Evolutionary conservation across 805 yeast species (phyloP), one percentile per base, ranked within the genome.

Genomic region (Peterozyma xylosa): DNA sequence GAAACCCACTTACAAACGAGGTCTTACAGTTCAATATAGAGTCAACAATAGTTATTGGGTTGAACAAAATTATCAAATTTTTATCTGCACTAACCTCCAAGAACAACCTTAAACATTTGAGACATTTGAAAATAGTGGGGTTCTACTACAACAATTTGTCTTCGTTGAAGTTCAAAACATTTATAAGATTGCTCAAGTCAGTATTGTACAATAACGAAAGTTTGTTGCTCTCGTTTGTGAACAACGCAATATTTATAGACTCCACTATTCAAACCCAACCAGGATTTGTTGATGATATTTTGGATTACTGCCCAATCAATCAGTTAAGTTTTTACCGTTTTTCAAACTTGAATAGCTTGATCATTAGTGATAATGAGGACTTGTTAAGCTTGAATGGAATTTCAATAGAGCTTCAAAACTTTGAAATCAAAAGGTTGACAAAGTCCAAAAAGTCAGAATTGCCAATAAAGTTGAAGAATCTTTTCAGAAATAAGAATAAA

Each of bases 61-160:
- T 42, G 30, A 27, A 35, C 13, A 17, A 36, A 10, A 42, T 42
- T 41, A 42, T 9, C 13, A 15, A 15, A 9, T 35, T 42, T 9
- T 30, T 42, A 15, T 38, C 10, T 14, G 27, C 27, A 21, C 7
- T 21, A 7, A 21, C 27, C 4, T 21, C 27, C 27, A 13, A 32
- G 18, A 14, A 10, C 17, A 34, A 38, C 17, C 30, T 30, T 5
- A 9, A 18, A 3, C 17, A 15, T 30, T 35, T 42, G 32, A 38
- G 18, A 21, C 27, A 30, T 4, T 35, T 42, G 30, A 38, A 29
- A 10, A 30, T 42, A 30, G 38, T 30, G 10, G 45, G 45, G 10
- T 42, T 34, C 30, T 34, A 38, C 14, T 33, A 38, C 16, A 38
- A 42, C 21, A 38, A 42, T 34, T 34, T 42, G 14, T 32, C 37